A percentile compares a stretch with the other conserved stretches of the same genome.
phyloP scores from a whole-genome alignment of 2,329 filamentous ascomycete genomes.

The Fusarium begoniae region DNA sequence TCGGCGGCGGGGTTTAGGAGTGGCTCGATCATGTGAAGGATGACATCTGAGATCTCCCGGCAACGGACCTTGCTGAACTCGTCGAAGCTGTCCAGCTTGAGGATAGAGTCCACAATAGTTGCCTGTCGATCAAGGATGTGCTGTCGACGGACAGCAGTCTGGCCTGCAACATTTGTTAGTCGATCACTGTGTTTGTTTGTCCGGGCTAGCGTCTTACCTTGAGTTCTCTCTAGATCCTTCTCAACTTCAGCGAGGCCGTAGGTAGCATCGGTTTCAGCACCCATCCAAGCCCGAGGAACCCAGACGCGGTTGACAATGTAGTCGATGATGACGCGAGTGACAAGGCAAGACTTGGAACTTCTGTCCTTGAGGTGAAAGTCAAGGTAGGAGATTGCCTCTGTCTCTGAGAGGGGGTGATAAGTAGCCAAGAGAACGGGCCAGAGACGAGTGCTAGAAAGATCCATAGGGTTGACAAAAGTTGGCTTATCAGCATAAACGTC shows the following conservation, averaged over 20 bases:
- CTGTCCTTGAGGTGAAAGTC: slow-evolving; percentile 52
- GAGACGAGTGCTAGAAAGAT: slow-evolving; percentile 44
- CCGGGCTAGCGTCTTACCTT: slow-evolving; percentile 38
- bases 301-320: slow-evolving; percentile 55
- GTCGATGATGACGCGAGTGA: slow-evolving; percentile 54
- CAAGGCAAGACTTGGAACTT: slow-evolving; percentile 54
- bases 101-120: slow-evolving; percentile 50
- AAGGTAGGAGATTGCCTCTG: slow-evolving; percentile 53
- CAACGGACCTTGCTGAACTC: slow-evolving; percentile 48
- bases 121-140: slow-evolving; percentile 52
- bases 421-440: slow-evolving; percentile 51
- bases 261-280: slow-evolving; percentile 48
- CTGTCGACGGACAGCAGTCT: slow-evolving; percentile 49
- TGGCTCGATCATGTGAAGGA: slow-evolving; percentile 50
- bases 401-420: slow-evolving; percentile 50
- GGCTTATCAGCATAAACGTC: slow-evolving; percentile 47
- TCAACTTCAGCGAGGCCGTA: slow-evolving; percentile 49
- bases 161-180: slow-evolving; percentile 42
- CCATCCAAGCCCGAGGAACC: slow-evolving; percentile 52
- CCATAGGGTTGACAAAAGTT: slow-evolving; percentile 41
- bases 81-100: slow-evolving; percentile 45
- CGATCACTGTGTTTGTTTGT: too few relatives aligned
- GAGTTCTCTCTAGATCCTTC: slow-evolving; percentile 48
- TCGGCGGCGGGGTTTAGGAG: slow-evolving; percentile 50
- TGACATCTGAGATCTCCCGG: slow-evolving; percentile 54